Evolutionary conservation across 2,329 filamentous ascomycete genomes (phyloP), one percentile per base, ranked within the genome.

Genomic region (Polytolypa hystricis): DNA sequence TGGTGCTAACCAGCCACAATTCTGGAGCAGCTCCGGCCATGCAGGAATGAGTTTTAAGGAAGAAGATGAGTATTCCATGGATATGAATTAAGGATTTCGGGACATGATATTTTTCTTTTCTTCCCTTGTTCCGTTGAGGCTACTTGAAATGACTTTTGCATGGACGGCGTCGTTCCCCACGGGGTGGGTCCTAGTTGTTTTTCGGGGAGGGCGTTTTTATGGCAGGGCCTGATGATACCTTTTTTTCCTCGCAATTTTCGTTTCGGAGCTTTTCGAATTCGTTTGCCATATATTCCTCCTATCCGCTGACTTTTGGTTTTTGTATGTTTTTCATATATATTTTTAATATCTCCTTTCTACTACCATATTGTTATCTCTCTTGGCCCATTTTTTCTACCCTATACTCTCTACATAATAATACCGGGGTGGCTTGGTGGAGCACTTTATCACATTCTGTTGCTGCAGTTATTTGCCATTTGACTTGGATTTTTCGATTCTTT

Each of bases 51-150:
- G 80, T 56, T 84, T 95, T 64, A 94, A 94, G 61, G 87, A 94
- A 58, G 87, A 95, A 62, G 87, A 95, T 49, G 87, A 94, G 62
- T 93, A 83, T 53, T 77, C 77, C 53, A 93, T 93, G 83, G 84
- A 91, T 43, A 61, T 68, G 56, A 61, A 55, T 35, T 60, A 49
- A n/a, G 44, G 30, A 21, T 33, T 12, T 7, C 21, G 21, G 7
- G 21, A 14, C 34, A 20, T 40, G 9, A 4, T 28, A 28, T 33
- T 31, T 25, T 12, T 29, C 10, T 32, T 12, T 34, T 17, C 29
- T 33, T 38, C 0, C 86, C 87, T 46, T 84, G 80, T 0, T 64
- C 78, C 0, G 69, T 75, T 5, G 82, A 87, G 53, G 70, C 7
- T 25, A 25, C 21, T 25, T 25, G 7, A n/a, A 25, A 7, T 7